phyloP scores from a whole-genome alignment of 768 basidiomycete genomes.

The Termitomyces sp. region DNA sequence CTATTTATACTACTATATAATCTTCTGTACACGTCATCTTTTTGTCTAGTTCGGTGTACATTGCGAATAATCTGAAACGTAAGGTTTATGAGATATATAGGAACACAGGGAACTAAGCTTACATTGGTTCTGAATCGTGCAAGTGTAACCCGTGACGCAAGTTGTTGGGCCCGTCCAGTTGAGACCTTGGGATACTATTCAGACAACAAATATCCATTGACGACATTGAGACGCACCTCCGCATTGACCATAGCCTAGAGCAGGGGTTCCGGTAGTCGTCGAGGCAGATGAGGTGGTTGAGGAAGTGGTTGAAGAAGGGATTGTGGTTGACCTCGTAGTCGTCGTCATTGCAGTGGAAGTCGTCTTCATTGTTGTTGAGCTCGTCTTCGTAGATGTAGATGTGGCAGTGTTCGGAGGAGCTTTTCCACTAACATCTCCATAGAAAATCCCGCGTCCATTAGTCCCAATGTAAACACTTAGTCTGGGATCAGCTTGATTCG shows the following conservation, averaged over 20 bases:
- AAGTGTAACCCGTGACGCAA: conserved; percentile 33
- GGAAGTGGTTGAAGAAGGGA: conserved; percentile 15
- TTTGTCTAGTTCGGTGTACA: conserved; percentile 30
- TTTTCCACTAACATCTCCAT: conserved; percentile 34
- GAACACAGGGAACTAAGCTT: conserved; percentile 9
- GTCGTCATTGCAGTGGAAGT: conserved; percentile 16
- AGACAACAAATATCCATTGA: neutral
- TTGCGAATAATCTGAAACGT: conserved; percentile 38
- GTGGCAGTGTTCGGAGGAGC: conserved; percentile 24
- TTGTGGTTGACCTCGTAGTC: conserved; percentile 15
- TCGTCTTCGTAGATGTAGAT: conserved; percentile 14
- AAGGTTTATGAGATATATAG: neutral
- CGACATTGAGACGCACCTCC: conserved; percentile 24
- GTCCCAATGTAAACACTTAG: conserved; percentile 57
- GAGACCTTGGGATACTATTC: conserved; percentile 12
- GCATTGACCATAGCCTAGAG: conserved; percentile 35
- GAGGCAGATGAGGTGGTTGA: conserved; percentile 21
- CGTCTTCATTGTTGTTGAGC: conserved; percentile 15
- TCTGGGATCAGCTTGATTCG: neutral
- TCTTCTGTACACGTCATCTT: neutral
- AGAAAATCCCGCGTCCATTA: conserved; percentile 56
- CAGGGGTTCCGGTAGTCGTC: conserved; percentile 24
- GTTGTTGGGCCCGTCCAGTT: conserved; percentile 40
- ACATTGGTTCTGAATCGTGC: conserved; percentile 35
- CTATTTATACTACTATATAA: neutral